These are phyloP conservation scores for Globisporangium spinosum DNA, from an alignment of 352 stramenopile species.

Conservation along the genomic window DNA sequence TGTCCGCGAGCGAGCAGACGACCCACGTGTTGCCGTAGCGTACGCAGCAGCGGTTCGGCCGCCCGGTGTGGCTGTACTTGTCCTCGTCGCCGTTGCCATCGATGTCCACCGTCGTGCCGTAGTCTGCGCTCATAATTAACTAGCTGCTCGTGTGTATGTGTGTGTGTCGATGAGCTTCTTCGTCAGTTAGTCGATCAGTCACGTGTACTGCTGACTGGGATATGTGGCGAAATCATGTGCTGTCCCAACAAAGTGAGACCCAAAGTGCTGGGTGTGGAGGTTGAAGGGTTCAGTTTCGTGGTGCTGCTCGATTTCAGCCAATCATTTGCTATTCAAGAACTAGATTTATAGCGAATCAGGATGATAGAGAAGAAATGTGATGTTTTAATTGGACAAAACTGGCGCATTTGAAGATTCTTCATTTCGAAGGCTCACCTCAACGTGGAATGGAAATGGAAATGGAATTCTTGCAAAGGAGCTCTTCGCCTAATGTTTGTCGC, in stretches of 20 bases:
- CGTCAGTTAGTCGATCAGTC: neutral
- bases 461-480: neutral
- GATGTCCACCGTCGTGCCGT: constrained; percentile 15
- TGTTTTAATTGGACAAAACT: neutral
- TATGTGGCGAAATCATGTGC: neutral
- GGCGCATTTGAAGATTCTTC: neutral
- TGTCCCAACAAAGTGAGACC: neutral
- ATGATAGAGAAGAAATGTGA: neutral
- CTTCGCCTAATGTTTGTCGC: neutral
- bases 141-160: neutral
- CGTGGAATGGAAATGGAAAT: neutral
- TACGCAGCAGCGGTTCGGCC: constrained; percentile 30
- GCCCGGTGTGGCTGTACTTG: constrained; percentile 13
- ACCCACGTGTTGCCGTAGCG: constrained; percentile 59
- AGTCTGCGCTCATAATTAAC: constrained; percentile 5
- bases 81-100: constrained; percentile 3
- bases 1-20: constrained; percentile 42
- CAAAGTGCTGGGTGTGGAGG: neutral
- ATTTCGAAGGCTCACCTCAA: neutral
- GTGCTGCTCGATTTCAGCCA: neutral
- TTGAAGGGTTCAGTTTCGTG: neutral
- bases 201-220: neutral
- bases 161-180: constrained; percentile 3
- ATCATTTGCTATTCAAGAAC: neutral
- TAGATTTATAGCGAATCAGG: neutral